Percentiles rank a stretch among this genome's conserved stretches.
These are phyloP conservation scores for Dactylis glomerata DNA, from an alignment of 176 grass and related monocot species.

Conservation along the genomic window DNA sequence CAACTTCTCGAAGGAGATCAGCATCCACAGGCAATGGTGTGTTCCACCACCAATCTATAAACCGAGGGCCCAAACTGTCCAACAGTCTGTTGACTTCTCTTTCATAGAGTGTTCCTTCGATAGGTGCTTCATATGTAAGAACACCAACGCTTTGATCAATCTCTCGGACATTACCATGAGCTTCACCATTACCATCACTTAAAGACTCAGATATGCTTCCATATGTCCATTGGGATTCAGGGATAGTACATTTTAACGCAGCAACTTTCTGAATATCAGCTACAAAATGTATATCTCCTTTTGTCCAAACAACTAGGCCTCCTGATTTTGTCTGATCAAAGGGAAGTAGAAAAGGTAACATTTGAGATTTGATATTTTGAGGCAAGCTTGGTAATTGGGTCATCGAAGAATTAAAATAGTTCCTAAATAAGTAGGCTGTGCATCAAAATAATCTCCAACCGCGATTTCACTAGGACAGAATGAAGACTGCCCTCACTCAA, in stretches of 20 bases:
- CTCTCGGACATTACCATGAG: not conserved
- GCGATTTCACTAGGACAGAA: not conserved
- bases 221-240: not conserved
- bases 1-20: slow-evolving; percentile 68
- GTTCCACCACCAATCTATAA: slow-evolving; percentile 97
- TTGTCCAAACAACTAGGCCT: slow-evolving; percentile 77
- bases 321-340: slow-evolving; percentile 69
- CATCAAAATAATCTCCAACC: not conserved
- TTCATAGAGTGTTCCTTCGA: slow-evolving; percentile 70
- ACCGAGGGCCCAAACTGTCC: slow-evolving; percentile 75
- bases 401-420: not conserved
- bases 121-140: slow-evolving; percentile 23
- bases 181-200: not conserved
- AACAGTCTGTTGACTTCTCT: slow-evolving; percentile 79
- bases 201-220: not conserved
- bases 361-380: not conserved
- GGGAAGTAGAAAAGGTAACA: not conserved
- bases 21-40: slow-evolving; percentile 91
- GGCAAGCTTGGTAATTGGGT: not conserved
- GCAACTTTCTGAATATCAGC: slow-evolving; percentile 24
- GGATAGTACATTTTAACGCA: slow-evolving; percentile 8
- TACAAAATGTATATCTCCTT: slow-evolving; percentile 47
- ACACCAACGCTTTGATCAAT: slow-evolving; percentile 3
- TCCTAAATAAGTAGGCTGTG: not conserved
- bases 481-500: not conserved